phyloP scores from a whole-genome alignment of 306 rosid species.

The Quercus suber region DNA sequence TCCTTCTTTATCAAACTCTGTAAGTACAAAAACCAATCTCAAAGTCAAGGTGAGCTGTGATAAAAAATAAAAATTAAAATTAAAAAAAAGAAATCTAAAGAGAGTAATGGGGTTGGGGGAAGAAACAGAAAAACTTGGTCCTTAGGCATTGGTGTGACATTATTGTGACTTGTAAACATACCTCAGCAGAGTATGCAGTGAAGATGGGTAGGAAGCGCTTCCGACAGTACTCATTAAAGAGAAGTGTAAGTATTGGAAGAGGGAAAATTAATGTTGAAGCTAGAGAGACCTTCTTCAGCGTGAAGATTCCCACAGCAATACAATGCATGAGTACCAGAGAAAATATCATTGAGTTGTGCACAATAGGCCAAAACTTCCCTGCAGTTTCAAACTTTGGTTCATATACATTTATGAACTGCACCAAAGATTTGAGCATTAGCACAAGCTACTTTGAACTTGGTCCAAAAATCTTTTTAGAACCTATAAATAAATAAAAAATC shows the following conservation, averaged over 20 bases:
- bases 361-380: slow-evolving; percentile 89
- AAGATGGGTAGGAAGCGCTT: slow-evolving; percentile 88
- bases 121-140: background rate
- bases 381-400: slow-evolving; percentile 78
- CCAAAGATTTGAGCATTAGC: slow-evolving; percentile 25
- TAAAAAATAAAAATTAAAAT: background rate
- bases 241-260: slow-evolving; percentile 79
- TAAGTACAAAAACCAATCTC: slow-evolving; percentile 18
- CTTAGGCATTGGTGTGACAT: background rate
- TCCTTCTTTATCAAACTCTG: slow-evolving; percentile 89
- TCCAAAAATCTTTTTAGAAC: background rate
- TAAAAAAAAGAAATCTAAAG: background rate
- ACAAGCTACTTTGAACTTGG: background rate
- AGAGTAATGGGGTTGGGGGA: background rate
- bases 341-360: slow-evolving; percentile 77
- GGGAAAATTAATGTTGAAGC: slow-evolving; percentile 54
- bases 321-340: slow-evolving; percentile 90
- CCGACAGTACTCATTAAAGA: slow-evolving; percentile 90
- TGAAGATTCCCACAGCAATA: slow-evolving; percentile 89
- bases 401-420: slow-evolving; percentile 84
- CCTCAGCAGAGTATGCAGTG: slow-evolving; percentile 78
- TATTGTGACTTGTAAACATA: slow-evolving; percentile 30
- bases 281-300: slow-evolving; percentile 56
- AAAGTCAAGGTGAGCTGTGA: slow-evolving; percentile 11
- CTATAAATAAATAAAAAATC: background rate